These are phyloP conservation scores for Umbelopsis vinacea DNA, from an alignment of 192 early-diverging fungal species.

Conservation along the genomic window DNA sequence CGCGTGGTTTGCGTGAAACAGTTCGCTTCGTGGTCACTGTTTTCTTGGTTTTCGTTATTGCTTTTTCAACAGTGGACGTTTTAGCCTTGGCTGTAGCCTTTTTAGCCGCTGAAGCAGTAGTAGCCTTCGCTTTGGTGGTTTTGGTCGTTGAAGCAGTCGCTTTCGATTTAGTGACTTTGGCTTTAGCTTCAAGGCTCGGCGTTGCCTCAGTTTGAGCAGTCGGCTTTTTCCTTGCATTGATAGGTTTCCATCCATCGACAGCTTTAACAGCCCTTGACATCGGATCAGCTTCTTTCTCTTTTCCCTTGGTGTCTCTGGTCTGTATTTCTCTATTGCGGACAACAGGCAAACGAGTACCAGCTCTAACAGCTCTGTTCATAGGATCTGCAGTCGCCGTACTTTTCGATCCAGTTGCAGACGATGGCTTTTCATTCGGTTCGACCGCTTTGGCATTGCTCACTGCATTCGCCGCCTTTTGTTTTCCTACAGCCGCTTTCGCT, in stretches of 20 bases:
- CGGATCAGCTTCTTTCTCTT: neutral
- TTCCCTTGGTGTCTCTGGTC: neutral
- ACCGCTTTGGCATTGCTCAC: too few relatives aligned
- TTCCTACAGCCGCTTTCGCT: too few relatives aligned
- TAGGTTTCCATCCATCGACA: constrained; percentile 14
- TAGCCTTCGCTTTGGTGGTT: neutral
- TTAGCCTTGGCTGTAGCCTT: neutral
- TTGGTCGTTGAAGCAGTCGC: neutral
- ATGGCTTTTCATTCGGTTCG: too few relatives aligned
- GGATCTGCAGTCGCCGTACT: neutral
- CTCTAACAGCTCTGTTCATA: constrained; percentile 7
- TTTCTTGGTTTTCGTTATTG: neutral
- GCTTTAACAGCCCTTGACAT: neutral
- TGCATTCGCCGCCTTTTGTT: too few relatives aligned
- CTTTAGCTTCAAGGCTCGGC: neutral
- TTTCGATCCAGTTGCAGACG: too few relatives aligned
- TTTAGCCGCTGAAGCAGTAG: neutral
- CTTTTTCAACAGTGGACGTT: neutral
- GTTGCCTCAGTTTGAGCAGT: neutral
- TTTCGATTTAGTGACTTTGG: neutral
- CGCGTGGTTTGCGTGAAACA: neutral
- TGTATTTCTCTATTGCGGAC: neutral
- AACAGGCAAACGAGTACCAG: neutral
- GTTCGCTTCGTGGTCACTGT: neutral
- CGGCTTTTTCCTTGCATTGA: neutral